Percentiles rank a stretch among this genome's conserved stretches.
These are phyloP conservation scores for Oryza glumipatula DNA, from an alignment of 176 grass and related monocot genomes.

Conservation along the genomic window DNA sequence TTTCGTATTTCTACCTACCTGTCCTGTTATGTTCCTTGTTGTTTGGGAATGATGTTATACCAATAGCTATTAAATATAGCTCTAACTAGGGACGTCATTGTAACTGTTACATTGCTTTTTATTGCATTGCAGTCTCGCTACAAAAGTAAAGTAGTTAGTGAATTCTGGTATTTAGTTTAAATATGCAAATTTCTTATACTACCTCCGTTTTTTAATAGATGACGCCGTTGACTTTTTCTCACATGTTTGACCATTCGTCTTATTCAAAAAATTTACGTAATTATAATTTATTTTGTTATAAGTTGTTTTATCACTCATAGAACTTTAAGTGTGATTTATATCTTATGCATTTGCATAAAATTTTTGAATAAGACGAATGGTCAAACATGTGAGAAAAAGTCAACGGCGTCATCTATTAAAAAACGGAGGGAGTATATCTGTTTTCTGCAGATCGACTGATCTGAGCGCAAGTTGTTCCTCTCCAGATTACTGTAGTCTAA, in stretches of 20 bases:
- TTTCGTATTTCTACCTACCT: background rate
- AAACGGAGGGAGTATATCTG: too few species aligned
- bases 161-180: background rate
- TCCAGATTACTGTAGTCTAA: slow-evolving; percentile 19
- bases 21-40: background rate
- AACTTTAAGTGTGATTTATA: too few species aligned
- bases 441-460: background rate
- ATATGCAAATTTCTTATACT: background rate
- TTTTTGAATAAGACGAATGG: too few species aligned
- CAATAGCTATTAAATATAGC: background rate
- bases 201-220: too few species aligned
- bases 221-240: too few species aligned
- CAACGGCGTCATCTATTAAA: too few species aligned
- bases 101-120: slow-evolving; percentile 5
- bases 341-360: too few species aligned
- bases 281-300: too few species aligned
- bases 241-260: too few species aligned
- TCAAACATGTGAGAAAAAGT: too few species aligned
- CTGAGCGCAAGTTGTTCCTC: background rate
- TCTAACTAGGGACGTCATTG: background rate
- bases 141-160: slow-evolving; percentile 12
- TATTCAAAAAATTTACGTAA: too few species aligned
- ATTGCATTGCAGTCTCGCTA: slow-evolving; percentile 2
- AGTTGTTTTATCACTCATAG: too few species aligned
- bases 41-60: background rate